These are phyloP conservation scores for Alisma plantagoaquatica DNA, from an alignment of 106 monocot genomes.

Conservation along the genomic window DNA sequence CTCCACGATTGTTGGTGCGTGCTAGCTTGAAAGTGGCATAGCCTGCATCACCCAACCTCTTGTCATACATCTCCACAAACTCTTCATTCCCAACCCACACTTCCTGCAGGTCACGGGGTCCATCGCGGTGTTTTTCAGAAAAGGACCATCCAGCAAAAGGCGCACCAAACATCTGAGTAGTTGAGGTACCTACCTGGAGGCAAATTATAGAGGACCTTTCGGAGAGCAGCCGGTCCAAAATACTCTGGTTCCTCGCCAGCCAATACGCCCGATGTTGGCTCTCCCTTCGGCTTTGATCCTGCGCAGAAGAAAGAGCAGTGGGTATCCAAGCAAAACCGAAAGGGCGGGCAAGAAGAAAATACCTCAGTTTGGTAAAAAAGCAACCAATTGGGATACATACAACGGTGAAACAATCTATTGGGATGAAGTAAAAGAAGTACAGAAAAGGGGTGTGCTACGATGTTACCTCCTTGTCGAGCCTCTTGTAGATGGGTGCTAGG, in stretches of 20 bases:
- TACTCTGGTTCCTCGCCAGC: conserved; percentile 74
- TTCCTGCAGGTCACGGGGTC: conserved; percentile 16
- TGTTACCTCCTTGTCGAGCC: no score
- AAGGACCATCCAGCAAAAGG: neutral
- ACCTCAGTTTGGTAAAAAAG: no score
- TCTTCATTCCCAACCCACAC: conserved; percentile 29
- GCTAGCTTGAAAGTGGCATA: conserved; percentile 25
- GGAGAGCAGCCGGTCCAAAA: conserved; percentile 57
- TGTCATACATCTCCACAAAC: conserved; percentile 26
- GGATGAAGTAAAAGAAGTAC: conserved; percentile 9
- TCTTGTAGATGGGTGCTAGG: no score
- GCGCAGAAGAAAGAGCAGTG: neutral
- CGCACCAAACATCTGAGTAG: neutral
- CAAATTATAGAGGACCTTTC: conserved; percentile 90
- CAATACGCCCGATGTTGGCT: conserved; percentile 71
- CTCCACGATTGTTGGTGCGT: conserved; percentile 25
- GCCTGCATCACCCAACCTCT: conserved; percentile 22
- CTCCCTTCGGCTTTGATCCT: conserved; percentile 74
- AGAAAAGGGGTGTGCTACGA: no score
- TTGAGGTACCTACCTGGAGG: conserved; percentile 52
- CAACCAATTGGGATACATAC: no score
- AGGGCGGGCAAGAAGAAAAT: no score
- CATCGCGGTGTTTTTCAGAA: neutral
- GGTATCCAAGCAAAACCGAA: neutral
- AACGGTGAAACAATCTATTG: neutral